A percentile compares a stretch with the other conserved stretches of the same genome.
Conservation (phyloP, 257 asterid species). For the Primulina tabacum region DNA sequence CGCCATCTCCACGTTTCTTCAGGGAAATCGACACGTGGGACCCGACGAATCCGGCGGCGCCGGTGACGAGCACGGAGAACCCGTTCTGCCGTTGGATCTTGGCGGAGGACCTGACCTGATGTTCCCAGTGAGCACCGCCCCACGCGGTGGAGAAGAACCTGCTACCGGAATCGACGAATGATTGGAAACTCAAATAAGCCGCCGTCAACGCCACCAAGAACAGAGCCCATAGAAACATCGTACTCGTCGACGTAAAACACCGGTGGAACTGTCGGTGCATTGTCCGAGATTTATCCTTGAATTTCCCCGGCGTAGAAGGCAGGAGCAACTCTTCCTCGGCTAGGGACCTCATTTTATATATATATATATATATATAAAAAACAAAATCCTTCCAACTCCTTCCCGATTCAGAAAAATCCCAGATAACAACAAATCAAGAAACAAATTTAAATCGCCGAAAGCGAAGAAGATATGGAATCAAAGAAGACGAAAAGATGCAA, state of each 20-base stretch:
- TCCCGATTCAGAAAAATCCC: too few relatives aligned
- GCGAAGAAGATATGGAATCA: too few relatives aligned
- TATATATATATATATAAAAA: too few relatives aligned
- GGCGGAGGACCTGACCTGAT: conserved; percentile 16
- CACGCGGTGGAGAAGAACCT: conserved; percentile 4
- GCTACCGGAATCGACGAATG: conserved; percentile 14
- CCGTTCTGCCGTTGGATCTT: conserved; percentile 11
- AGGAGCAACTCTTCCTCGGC: conserved; percentile 5
- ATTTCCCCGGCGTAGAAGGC: conserved; percentile 19
- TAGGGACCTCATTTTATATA: background rate
- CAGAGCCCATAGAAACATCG: conserved; percentile 19
- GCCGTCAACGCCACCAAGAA: conserved; percentile 16
- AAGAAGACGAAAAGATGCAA: too few relatives aligned
- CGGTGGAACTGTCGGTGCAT: conserved; percentile 16
- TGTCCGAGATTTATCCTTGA: conserved; percentile 10
- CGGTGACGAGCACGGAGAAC: conserved; percentile 7
- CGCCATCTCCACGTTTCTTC: conserved; percentile 14
- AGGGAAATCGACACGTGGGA: conserved; percentile 12
- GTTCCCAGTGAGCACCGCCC: conserved; percentile 16
- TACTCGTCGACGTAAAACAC: conserved; percentile 9
- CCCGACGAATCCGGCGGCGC: conserved; percentile 21
- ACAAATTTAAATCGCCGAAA: too few relatives aligned
- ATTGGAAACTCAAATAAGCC: conserved; percentile 11
- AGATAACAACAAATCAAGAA: too few relatives aligned
- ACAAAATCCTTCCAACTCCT: too few relatives aligned